Evolutionary conservation across 768 basidiomycete species (phyloP).

Genomic region (Multifurca ochricompacta): DNA sequence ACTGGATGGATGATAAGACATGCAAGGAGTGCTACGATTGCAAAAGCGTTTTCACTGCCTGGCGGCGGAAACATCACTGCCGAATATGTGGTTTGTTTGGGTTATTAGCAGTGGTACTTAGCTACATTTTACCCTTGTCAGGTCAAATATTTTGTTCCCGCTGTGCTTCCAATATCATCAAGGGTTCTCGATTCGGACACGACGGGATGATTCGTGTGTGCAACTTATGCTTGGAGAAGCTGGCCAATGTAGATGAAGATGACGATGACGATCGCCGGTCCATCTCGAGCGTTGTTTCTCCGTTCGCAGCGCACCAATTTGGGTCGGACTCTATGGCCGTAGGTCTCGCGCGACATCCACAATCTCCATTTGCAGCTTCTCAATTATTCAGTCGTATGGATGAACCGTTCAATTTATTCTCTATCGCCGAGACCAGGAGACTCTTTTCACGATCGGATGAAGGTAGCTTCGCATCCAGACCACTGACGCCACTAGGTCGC

Average conservation of each 20-base stretch:
- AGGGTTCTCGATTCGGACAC: conserved; percentile 86
- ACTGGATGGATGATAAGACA: conserved; percentile 98
- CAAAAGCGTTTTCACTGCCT: conserved; percentile 88
- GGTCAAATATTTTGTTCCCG: conserved; percentile 97
- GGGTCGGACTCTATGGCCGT: conserved; percentile 38
- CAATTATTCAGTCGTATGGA: conserved; percentile 74
- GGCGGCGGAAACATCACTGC: conserved; percentile 96
- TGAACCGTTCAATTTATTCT: conserved; percentile 74
- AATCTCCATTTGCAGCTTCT: conserved; percentile 84
- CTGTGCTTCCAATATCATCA: conserved; percentile 95
- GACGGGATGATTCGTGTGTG: conserved; percentile 95
- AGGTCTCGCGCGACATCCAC: conserved; percentile 46
- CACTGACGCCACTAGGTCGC: conserved; percentile 42
- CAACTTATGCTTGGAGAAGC: conserved; percentile 89
- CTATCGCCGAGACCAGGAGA: conserved; percentile 69
- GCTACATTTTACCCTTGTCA: conserved; percentile 25
- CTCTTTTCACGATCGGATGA: conserved; percentile 48
- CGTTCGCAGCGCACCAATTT: conserved; percentile 74
- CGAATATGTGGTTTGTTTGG: conserved; percentile 76
- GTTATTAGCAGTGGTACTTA: not conserved
- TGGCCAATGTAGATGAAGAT: conserved; percentile 80
- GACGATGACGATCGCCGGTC: conserved; percentile 87
- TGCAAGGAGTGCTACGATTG: conserved; percentile 96
- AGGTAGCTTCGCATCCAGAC: conserved; percentile 42
- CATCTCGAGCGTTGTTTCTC: conserved; percentile 61